These are phyloP conservation scores for Mrakia gelida DNA, from an alignment of 768 basidiomycete genomes.

Conservation along the genomic window DNA sequence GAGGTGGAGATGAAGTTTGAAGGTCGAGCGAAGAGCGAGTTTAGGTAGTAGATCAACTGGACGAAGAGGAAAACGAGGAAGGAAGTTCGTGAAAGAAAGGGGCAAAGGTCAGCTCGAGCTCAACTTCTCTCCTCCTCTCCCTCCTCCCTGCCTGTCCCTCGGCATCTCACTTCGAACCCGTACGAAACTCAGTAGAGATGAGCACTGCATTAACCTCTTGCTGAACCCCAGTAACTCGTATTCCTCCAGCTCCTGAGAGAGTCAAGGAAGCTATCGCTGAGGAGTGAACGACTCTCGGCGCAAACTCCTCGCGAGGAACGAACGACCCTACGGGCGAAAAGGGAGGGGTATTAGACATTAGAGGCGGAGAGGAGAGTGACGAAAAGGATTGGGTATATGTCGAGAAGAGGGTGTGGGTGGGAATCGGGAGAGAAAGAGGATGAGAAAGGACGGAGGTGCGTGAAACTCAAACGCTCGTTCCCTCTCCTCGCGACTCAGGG, in stretches of 20 bases:
- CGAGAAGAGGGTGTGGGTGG: neutral
- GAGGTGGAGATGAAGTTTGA: neutral
- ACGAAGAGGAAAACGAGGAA: neutral
- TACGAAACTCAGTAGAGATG: neutral
- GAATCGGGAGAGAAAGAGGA: neutral
- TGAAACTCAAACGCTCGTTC: no score
- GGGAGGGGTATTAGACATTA: neutral
- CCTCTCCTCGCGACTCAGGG: no score
- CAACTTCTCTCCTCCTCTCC: neutral
- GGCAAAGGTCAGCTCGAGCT: constrained; percentile 1
- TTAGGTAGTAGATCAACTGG: constrained; percentile 50
- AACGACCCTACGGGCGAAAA: constrained; percentile 1
- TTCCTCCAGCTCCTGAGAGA: constrained; percentile 8
- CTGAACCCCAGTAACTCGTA: neutral
- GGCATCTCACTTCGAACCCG: neutral
- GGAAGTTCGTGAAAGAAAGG: neutral
- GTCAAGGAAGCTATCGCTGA: neutral
- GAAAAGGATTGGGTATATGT: neutral
- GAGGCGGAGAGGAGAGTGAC: neutral
- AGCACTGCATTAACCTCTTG: neutral
- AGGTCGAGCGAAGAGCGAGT: constrained; percentile 53
- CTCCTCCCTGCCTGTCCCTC: neutral
- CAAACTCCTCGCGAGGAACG: neutral
- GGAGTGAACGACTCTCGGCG: neutral
- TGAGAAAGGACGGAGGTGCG: no score